Base-by-base conservation (phyloP, 225 moss, liverwort and hornwort species). In the Anthoceros angustus region DNA sequence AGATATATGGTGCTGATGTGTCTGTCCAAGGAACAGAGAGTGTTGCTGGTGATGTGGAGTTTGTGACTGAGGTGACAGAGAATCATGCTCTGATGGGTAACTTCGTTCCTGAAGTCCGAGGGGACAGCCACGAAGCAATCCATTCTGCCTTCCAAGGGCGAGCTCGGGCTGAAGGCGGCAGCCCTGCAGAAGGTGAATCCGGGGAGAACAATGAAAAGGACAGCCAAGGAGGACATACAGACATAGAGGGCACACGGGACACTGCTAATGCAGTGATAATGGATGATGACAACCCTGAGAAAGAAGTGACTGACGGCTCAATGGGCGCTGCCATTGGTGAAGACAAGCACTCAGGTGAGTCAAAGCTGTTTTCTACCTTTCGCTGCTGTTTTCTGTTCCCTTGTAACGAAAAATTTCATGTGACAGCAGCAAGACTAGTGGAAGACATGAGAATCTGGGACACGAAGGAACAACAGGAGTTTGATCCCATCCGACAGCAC, bases 401-500 rank as follows among this genome's bases (percentile, higher is more conserved):
- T 64, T 64, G 10, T n/a, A 23, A 64, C 24, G 64, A 20, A 15
- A 11, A 25, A 20, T 16, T 43, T 64, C 11, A 25, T 65, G 1
- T 40, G 38, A 12, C 9, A 23, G 55, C 74, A 86, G 84, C 75
- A 40, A 73, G 80, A 70, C 77, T 76, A 14, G 63, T 78, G 46
- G 88, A 84, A 40, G 86, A 86, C 72, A 71, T 80, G 25, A 77
- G 71, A 68, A 84, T 77, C 71, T 83, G 86, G 83, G 92, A 84
- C 66, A 69, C 66, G 25, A 76, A 84, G 71, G 66, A 64, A 24
- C 32, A 32, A 32, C 77, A 79, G 63, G 84, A 89, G 71, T 98
- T 98, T 41, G 98, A 98, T 62, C 92, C 98, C 40, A 83, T 98
- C 67, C 83, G 83, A 66, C 98, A 98, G 76, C 98, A 98, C 74